These are phyloP conservation scores for Picocystis sp. DNA, from an alignment of 163 green algal genomes.

Conservation along the genomic window DNA sequence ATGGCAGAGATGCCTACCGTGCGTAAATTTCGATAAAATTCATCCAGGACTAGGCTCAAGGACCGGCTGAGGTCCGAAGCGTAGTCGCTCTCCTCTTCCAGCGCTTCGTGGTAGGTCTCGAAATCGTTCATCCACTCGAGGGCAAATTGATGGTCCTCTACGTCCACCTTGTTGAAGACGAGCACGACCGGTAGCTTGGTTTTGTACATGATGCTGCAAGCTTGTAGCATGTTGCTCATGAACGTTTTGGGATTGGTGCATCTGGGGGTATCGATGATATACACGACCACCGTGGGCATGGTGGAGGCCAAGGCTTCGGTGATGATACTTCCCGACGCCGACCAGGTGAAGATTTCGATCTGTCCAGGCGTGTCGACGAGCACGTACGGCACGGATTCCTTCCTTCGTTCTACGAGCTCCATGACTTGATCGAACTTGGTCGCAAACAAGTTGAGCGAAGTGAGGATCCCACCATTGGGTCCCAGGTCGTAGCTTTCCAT, in stretches of 20 bases:
- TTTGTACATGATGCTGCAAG: constrained; percentile 92
- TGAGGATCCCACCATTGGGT: constrained; percentile 92
- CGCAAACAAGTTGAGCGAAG: constrained; percentile 90
- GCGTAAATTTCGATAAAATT: constrained; percentile 78
- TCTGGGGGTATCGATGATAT: constrained; percentile 82
- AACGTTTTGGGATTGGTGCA: constrained; percentile 61
- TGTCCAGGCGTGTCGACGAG: constrained; percentile 89
- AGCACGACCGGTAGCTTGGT: constrained; percentile 80
- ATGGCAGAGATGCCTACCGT: constrained; percentile 71
- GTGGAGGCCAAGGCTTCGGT: constrained; percentile 73
- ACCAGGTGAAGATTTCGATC: constrained; percentile 99
- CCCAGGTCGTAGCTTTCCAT: constrained; percentile 95
- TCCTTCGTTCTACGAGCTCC: not conserved
- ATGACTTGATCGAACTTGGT: constrained; percentile 89
- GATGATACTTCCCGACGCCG: constrained; percentile 63
- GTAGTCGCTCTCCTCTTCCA: constrained; percentile 58
- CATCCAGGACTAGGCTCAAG: constrained; percentile 47
- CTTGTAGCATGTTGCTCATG: constrained; percentile 96
- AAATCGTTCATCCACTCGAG: constrained; percentile 66
- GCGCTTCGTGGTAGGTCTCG: constrained; percentile 49
- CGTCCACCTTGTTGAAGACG: constrained; percentile 69
- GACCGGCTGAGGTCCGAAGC: constrained; percentile 41
- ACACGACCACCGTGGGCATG: constrained; percentile 70
- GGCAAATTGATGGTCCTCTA: constrained; percentile 62
- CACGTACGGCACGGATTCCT: constrained; percentile 31